A percentile compares a stretch with the other conserved stretches of the same genome.
Conservation (phyloP, 768 basidiomycete species). For the Amanita thiersii region DNA sequence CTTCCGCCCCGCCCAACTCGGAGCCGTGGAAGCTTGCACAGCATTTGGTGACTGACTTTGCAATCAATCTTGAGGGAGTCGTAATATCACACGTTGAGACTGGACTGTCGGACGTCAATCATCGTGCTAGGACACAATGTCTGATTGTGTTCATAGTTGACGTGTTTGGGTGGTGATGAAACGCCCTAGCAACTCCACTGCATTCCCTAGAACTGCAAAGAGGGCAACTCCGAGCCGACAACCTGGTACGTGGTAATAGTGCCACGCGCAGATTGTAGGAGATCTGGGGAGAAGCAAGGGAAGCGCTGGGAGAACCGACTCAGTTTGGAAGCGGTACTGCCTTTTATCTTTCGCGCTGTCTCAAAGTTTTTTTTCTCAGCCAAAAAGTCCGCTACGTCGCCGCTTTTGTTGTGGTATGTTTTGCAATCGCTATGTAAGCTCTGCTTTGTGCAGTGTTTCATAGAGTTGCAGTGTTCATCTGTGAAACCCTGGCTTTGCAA, state of each 20-base stretch:
- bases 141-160: too few relatives aligned
- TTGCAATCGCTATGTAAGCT: too few relatives aligned
- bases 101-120: too few relatives aligned
- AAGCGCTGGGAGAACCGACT: neutral
- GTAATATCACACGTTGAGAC: too few relatives aligned
- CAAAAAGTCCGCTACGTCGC: constrained; percentile 8
- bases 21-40: neutral
- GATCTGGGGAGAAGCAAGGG: constrained; percentile 1
- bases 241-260: constrained; percentile 2
- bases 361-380: constrained; percentile 15
- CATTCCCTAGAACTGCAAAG: too few relatives aligned
- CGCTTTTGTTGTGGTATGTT: too few relatives aligned
- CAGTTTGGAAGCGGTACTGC: constrained; percentile 19
- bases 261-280: constrained; percentile 6
- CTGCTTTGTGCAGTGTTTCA: too few relatives aligned
- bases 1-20: constrained; percentile 7
- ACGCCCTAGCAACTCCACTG: too few relatives aligned
- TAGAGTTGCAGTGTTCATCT: too few relatives aligned
- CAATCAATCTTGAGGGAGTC: neutral
- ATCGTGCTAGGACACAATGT: too few relatives aligned
- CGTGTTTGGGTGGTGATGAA: too few relatives aligned
- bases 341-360: constrained; percentile 20
- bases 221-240: constrained; percentile 5
- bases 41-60: neutral
- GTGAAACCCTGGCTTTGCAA: too few relatives aligned